Conservation (phyloP, 192 early-diverging fungal species). For the Entomortierella lignicola region DNA sequence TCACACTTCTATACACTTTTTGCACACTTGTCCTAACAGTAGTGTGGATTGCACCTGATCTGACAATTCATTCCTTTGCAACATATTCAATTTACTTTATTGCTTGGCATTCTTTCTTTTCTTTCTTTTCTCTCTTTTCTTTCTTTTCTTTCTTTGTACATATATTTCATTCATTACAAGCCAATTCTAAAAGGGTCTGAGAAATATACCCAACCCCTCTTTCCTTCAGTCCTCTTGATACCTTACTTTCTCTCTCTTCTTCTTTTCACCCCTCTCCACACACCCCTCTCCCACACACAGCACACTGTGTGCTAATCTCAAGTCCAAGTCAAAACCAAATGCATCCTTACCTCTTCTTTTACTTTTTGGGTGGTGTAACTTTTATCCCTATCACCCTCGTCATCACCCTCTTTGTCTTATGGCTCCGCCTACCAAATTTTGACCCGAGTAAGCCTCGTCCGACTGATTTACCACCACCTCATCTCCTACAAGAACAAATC, state of each 20-base stretch:
- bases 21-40: no score
- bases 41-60: no score
- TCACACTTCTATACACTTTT: no score
- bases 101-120: no score
- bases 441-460: constrained; percentile 35
- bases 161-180: no score
- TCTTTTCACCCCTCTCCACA: neutral
- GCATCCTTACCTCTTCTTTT: constrained; percentile 55
- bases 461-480: constrained; percentile 32
- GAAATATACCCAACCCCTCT: neutral
- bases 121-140: no score
- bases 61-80: no score
- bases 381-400: constrained; percentile 53
- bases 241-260: neutral
- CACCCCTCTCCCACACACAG: no score
- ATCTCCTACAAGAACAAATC: constrained; percentile 7
- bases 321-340: no score
- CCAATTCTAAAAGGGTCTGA: neutral
- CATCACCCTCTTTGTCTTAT: constrained; percentile 20
- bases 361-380: constrained; percentile 58
- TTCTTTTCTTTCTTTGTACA: no score
- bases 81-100: no score
- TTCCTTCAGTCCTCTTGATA: constrained; percentile 3
- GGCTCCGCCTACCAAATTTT: constrained; percentile 31
- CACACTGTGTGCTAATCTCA: no score